A percentile compares a stretch with the other conserved stretches of the same genome.
Conservation (phyloP, 805 yeast genomes). For the Komagataella kurtzmanii region DNA sequence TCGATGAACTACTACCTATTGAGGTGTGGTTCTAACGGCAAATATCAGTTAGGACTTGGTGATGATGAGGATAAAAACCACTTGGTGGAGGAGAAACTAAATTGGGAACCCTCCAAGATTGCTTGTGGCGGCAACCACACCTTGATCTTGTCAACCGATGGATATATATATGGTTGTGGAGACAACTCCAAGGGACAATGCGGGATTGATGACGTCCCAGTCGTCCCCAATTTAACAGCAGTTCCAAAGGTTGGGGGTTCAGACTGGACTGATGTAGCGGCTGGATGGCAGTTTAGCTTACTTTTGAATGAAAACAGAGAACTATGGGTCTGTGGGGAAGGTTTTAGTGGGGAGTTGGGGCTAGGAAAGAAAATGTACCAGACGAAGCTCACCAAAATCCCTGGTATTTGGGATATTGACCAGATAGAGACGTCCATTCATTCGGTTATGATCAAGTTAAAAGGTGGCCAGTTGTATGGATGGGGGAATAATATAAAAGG, state of each 20-base stretch:
- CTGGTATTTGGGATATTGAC: not conserved
- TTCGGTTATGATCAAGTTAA: conserved; percentile 25
- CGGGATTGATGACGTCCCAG: conserved; percentile 12
- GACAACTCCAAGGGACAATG: conserved; percentile 44
- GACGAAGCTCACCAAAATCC: conserved; percentile 2
- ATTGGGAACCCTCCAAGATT: conserved; percentile 24
- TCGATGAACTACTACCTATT: conserved; percentile 17
- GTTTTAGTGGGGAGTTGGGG: conserved; percentile 69
- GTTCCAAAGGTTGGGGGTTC: conserved; percentile 4
- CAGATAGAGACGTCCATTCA: conserved; percentile 26
- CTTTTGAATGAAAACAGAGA: conserved; percentile 26
- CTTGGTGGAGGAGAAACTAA: conserved; percentile 9
- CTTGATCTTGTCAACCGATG: conserved; percentile 37
- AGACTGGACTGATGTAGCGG: conserved; percentile 34
- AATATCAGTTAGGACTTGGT: conserved; percentile 55
- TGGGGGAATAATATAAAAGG: conserved; percentile 64
- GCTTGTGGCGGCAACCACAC: conserved; percentile 87
- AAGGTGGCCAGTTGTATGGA: conserved; percentile 35
- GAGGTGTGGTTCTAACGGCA: conserved; percentile 80
- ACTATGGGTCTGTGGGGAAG: conserved; percentile 46
- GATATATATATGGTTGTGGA: conserved; percentile 47
- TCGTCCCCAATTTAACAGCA: not conserved
- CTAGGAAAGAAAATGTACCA: conserved; percentile 16
- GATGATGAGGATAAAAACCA: conserved; percentile 33
- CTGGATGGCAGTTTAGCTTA: conserved; percentile 75